phyloP scores from a whole-genome alignment of 495 filamentous ascomycete species.

The Penicillium antarcticum region DNA sequence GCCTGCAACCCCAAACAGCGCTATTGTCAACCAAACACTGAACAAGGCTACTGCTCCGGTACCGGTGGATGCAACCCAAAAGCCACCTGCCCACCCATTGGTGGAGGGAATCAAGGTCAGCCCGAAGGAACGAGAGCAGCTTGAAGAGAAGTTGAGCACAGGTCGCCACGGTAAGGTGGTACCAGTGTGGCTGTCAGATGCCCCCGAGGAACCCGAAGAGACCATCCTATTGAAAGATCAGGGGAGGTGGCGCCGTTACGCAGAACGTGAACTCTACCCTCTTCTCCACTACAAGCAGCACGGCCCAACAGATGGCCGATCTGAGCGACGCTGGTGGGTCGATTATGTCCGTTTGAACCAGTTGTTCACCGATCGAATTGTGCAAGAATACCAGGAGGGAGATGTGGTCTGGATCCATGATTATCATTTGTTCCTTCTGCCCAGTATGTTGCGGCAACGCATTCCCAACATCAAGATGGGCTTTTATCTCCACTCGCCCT shows the following conservation, averaged over 20 bases:
- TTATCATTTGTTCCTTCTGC: slow-evolving; percentile 84
- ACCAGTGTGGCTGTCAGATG: slow-evolving; percentile 83
- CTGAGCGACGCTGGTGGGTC: slow-evolving; percentile 77
- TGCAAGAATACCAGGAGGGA: slow-evolving; percentile 80
- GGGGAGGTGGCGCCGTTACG: slow-evolving; percentile 78
- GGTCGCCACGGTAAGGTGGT: slow-evolving; percentile 66
- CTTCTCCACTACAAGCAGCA: slow-evolving; percentile 93
- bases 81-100: slow-evolving; percentile 51
- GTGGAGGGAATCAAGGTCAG: slow-evolving; percentile 63
- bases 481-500: slow-evolving; percentile 88
- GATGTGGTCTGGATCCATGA: slow-evolving; percentile 91
- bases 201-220: slow-evolving; percentile 59
- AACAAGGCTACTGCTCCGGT: slow-evolving; percentile 70
- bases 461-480: slow-evolving; percentile 83
- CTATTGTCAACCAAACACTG: slow-evolving; percentile 16
- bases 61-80: slow-evolving; percentile 57
- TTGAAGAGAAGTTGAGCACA: slow-evolving; percentile 66
- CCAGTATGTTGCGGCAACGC: slow-evolving; percentile 77
- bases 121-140: slow-evolving; percentile 58
- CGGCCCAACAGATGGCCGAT: slow-evolving; percentile 77
- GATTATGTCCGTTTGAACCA: slow-evolving; percentile 87
- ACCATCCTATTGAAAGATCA: slow-evolving; percentile 71
- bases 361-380: slow-evolving; percentile 81
- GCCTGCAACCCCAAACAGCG: slow-evolving; percentile 14
- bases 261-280: slow-evolving; percentile 84